phyloP scores from a whole-genome alignment of 1,284 basidiomycete genomes.

The Naganishia albida region DNA sequence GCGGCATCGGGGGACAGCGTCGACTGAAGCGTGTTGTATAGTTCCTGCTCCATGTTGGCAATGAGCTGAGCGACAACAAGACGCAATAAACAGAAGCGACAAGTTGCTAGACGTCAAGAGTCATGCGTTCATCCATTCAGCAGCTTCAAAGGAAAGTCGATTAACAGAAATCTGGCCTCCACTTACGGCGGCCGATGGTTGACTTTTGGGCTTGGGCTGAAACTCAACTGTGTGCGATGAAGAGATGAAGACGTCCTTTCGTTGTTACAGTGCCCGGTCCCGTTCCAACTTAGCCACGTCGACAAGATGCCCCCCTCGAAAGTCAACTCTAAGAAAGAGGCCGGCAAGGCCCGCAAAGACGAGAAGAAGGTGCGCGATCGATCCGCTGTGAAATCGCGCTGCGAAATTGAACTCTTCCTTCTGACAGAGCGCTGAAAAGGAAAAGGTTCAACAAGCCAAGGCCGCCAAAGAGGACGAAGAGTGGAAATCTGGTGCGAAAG shows the following conservation, averaged over 20 bases:
- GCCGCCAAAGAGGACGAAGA: slow-evolving; percentile 66
- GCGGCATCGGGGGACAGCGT: slow-evolving; percentile 24
- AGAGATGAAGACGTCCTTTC: not conserved
- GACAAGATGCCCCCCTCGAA: slow-evolving; percentile 74
- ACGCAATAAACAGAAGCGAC: not conserved
- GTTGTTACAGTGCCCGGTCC: not conserved
- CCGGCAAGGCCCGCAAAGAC: slow-evolving; percentile 84
- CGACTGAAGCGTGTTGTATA: slow-evolving; percentile 23
- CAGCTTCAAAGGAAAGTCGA: slow-evolving; percentile 2
- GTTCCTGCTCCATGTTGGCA: slow-evolving; percentile 30
- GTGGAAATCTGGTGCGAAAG: slow-evolving; percentile 69
- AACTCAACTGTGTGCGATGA: not conserved
- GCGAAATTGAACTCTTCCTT: slow-evolving; percentile 43
- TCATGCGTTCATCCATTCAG: not conserved
- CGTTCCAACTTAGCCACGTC: not conserved
- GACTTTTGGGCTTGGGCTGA: not conserved
- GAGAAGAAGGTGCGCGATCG: slow-evolving; percentile 77
- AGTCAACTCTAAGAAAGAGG: slow-evolving; percentile 84
- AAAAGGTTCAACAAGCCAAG: slow-evolving; percentile 41
- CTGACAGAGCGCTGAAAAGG: slow-evolving; percentile 61
- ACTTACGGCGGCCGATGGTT: not conserved
- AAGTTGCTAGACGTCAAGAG: not conserved
- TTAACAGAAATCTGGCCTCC: slow-evolving; percentile 16
- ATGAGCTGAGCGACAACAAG: not conserved
- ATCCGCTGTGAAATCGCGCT: slow-evolving; percentile 57